These are phyloP conservation scores for Berkeleyomyces basicola DNA, from an alignment of 2,329 filamentous ascomycete species.

Conservation along the genomic window DNA sequence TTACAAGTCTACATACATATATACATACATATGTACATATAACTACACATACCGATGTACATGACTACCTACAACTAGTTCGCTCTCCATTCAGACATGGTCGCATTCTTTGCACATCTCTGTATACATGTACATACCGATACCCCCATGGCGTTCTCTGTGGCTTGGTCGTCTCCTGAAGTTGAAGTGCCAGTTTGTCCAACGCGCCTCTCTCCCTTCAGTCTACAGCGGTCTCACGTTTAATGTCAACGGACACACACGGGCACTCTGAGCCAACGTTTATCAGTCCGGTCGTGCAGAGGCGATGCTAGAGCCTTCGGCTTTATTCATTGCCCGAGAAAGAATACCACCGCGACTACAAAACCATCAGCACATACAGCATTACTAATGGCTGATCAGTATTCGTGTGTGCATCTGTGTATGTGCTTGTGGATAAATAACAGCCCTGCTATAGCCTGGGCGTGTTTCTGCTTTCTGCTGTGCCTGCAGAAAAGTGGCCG, in stretches of 20 bases:
- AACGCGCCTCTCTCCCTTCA: background rate
- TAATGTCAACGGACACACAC: background rate
- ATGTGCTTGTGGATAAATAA: background rate
- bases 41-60: too few relatives aligned
- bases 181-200: background rate
- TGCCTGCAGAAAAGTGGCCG: background rate
- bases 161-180: background rate
- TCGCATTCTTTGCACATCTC: too few relatives aligned
- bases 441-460: too few relatives aligned
- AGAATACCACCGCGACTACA: too few relatives aligned
- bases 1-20: too few relatives aligned
- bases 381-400: background rate
- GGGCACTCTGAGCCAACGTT: background rate
- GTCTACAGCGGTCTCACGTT: background rate
- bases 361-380: background rate
- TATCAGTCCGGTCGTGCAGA: background rate
- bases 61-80: too few relatives aligned
- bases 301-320: background rate
- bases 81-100: too few relatives aligned
- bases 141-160: background rate
- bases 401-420: background rate
- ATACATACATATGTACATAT: too few relatives aligned
- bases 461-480: too few relatives aligned
- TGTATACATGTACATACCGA: too few relatives aligned
- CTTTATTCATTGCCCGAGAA: background rate